These are phyloP conservation scores for Catenaria anguillulae DNA, from an alignment of 371 early-diverging fungal species.

Conservation along the genomic window DNA sequence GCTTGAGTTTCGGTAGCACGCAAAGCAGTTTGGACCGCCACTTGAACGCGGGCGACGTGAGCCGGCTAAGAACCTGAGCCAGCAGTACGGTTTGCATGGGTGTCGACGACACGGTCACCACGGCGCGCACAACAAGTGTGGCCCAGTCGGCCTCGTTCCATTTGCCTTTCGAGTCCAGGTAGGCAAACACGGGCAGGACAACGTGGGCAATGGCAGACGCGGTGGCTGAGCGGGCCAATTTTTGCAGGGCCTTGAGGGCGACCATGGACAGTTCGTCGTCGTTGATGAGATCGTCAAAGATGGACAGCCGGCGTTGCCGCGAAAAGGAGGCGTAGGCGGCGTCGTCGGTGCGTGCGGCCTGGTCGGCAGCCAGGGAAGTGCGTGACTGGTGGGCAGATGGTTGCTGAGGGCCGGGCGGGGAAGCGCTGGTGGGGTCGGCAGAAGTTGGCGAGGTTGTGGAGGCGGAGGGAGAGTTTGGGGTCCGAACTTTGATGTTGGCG, in stretches of 20 bases:
- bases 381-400: too few species aligned
- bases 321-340: not conserved
- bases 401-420: too few species aligned
- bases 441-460: not conserved
- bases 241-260: conserved; percentile 1
- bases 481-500: not conserved
- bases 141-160: not conserved
- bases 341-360: not conserved
- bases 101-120: not conserved
- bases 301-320: not conserved
- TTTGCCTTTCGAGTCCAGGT: not conserved
- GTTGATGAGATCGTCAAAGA: not conserved
- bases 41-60: not conserved
- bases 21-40: not conserved
- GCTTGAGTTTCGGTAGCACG: not conserved
- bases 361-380: not conserved
- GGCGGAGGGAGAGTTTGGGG: not conserved
- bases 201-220: not conserved
- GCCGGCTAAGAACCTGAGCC: not conserved
- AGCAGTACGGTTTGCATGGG: not conserved
- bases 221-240: not conserved
- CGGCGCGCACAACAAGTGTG: not conserved
- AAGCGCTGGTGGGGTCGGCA: not conserved
- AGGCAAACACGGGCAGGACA: not conserved
- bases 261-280: not conserved